Evolutionary conservation across 306 rosid species (phyloP).

Genomic region (Casuarina equisetifolia): DNA sequence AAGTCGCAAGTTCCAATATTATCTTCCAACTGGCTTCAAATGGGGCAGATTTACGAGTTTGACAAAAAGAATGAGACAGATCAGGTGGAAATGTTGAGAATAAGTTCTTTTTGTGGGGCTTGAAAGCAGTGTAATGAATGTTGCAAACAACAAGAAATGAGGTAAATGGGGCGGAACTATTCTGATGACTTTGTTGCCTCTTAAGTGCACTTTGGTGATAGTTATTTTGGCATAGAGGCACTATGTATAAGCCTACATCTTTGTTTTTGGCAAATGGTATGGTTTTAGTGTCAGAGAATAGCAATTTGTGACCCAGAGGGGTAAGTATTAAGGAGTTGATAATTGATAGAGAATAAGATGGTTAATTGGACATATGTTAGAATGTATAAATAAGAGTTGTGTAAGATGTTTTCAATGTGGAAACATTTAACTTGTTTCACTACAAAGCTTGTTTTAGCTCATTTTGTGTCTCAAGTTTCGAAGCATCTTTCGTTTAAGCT

Average conservation of each 20-base stretch:
- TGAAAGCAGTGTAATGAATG: background rate
- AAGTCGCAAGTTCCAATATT: too few species aligned
- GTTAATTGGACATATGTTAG: background rate
- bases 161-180: background rate
- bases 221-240: background rate
- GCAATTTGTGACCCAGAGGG: background rate
- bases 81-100: too few species aligned
- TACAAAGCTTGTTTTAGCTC: too few species aligned
- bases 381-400: background rate
- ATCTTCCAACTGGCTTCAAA: too few species aligned
- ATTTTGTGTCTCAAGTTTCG: too few species aligned
- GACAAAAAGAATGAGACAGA: too few species aligned
- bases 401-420: too few species aligned
- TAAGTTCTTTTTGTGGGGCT: too few species aligned
- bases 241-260: background rate
- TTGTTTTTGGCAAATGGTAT: background rate
- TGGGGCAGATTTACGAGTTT: too few species aligned
- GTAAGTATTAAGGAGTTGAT: background rate
- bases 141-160: background rate
- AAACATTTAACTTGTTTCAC: too few species aligned
- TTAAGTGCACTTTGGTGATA: background rate
- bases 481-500: too few species aligned
- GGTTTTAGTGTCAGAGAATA: background rate
- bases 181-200: background rate
- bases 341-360: background rate